These are phyloP conservation scores for Eucalyptus pauciflora DNA, from an alignment of 345 rosid species.

Conservation along the genomic window DNA sequence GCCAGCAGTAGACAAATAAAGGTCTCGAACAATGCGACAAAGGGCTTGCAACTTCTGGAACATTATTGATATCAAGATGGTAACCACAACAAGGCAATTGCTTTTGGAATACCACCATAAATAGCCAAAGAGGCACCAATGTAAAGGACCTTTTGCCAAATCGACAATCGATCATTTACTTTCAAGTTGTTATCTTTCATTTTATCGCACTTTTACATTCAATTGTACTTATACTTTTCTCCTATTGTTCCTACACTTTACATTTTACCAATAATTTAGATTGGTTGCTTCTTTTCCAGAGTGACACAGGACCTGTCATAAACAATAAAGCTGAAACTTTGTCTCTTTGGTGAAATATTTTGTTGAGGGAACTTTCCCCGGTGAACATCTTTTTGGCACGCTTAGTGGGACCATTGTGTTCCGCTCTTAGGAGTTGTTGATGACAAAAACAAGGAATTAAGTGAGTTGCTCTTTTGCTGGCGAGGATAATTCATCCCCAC, in stretches of 20 bases:
- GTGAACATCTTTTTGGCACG: background rate
- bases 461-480: background rate
- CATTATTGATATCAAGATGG: background rate
- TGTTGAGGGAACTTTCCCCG: background rate
- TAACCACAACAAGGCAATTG: background rate
- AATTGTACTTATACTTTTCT: background rate
- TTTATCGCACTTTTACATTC: background rate
- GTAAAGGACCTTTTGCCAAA: background rate
- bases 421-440: background rate
- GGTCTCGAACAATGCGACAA: no score
- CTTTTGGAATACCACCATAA: background rate
- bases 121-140: background rate
- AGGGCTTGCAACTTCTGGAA: background rate
- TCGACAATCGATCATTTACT: no score
- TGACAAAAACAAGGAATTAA: background rate
- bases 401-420: background rate
- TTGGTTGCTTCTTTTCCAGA: no score
- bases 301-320: rapidly evolving
- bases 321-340: no score
- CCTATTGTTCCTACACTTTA: background rate
- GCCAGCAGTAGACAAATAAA: no score
- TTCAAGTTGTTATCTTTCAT: background rate
- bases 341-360: background rate
- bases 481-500: no score
- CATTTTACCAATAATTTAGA: no score